Base-by-base conservation (phyloP, 805 yeast genomes). In the Zygosaccharomyces siamensis region DNA sequence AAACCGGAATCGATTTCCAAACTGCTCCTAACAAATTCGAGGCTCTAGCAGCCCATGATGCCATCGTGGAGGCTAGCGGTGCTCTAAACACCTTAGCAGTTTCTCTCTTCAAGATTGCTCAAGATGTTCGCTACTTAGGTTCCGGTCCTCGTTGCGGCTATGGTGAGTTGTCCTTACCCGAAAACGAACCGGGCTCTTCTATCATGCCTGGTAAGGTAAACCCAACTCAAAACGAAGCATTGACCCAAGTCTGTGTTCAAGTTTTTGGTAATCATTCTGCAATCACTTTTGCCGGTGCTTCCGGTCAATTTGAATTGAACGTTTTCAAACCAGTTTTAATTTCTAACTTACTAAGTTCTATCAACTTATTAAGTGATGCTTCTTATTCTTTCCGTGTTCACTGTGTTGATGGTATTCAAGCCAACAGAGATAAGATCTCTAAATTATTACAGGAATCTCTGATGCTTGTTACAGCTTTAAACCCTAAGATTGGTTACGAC, bases 131-230 rank as follows among this genome's bases (percentile, higher is more conserved):
- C 74, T 93, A 93, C 80, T 81, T 93, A 61, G 99, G 98, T 56
- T 88, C 97, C 41, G 99, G 99, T 64, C 99, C 99, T 68, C 86
- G 99, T 76, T 93, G 99, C 74, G 99, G 99, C 55, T 93, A 93
- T 74, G 97, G 97, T 49, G 99, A 93, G 74, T 81, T 93, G 60
- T 67, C 89, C 24, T 77, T 93, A 61, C 99, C 99, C 55, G 98
- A 92, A 76, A 93, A 93, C 72, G 99, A 93, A 76, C 99, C 99
- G 49, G 99, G 99, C 66, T 89, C 97, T 51, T 89, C 97, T 26
- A 93, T 93, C 72, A 93, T 93, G 99, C 99, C 99, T 46, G 99
- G 99, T 69, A 93, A 93, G 76, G 97, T 93, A 55, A 93, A 93
- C 80, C 99, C 99, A 58, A 93, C 99, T 49, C 99, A 93, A 77